Evolutionary conservation across 768 basidiomycete species (phyloP).

Genomic region (Epithele typhae): DNA sequence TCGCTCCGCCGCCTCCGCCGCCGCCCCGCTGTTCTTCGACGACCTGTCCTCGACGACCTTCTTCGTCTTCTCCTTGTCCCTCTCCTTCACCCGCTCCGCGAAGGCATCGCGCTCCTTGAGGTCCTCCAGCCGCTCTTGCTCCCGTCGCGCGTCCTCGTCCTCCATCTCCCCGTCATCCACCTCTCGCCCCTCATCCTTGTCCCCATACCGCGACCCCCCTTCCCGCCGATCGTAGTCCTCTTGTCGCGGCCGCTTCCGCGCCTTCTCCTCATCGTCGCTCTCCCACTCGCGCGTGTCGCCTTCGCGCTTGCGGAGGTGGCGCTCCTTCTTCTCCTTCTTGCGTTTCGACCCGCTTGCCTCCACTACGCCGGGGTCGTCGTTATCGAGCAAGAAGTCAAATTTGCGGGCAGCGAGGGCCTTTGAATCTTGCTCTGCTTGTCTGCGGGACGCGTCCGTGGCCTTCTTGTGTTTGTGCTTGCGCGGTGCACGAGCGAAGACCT

Average conservation of each 20-base stretch:
- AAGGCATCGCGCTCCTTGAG: slow-evolving; percentile 89
- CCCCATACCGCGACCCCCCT: slow-evolving; percentile 7
- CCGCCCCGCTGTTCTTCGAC: slow-evolving; percentile 66
- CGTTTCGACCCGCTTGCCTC: slow-evolving; percentile 30
- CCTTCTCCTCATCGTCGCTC: slow-evolving; percentile 82
- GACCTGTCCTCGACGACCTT: slow-evolving; percentile 91
- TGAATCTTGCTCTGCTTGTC: slow-evolving; percentile 72
- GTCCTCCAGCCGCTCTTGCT: slow-evolving; percentile 75
- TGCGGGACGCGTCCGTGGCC: slow-evolving; percentile 41
- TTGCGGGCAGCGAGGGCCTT: slow-evolving; percentile 65
- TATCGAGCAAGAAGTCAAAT: slow-evolving; percentile 83
- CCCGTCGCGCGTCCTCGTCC: slow-evolving; percentile 66
- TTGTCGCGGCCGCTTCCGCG: slow-evolving; percentile 56
- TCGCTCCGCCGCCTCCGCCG: slow-evolving; percentile 79
- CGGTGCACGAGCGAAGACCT: slow-evolving; percentile 75
- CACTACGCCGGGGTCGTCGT: slow-evolving; percentile 45
- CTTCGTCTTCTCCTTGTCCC: slow-evolving; percentile 83
- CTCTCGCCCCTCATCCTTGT: slow-evolving; percentile 30
- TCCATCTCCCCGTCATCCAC: slow-evolving; percentile 47
- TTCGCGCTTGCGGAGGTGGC: slow-evolving; percentile 75
- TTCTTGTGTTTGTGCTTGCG: slow-evolving; percentile 72
- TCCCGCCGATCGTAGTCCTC: slow-evolving; percentile 30
- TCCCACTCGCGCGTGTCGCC: slow-evolving; percentile 83
- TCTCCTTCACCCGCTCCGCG: slow-evolving; percentile 77
- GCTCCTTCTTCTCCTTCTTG: slow-evolving; percentile 52